Conservation (phyloP, 2,329 filamentous ascomycete genomes). For the Tetracladium maxilliforme region DNA sequence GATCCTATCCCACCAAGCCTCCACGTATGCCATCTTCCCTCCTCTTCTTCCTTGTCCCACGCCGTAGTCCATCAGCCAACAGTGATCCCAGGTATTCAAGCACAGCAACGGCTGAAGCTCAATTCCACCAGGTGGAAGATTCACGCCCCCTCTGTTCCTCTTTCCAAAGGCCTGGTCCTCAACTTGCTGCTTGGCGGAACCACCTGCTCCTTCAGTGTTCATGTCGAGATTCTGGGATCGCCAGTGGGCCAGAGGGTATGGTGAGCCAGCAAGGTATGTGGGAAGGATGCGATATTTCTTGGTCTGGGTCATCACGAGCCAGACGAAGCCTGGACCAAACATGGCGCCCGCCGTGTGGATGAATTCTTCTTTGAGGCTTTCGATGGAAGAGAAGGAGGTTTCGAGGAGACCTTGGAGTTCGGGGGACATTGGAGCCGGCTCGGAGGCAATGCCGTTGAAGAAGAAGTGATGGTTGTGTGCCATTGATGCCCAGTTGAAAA, state of each 20-base stretch:
- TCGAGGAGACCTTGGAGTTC: constrained; percentile 44
- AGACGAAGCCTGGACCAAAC: constrained; percentile 96
- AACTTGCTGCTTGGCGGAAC: constrained; percentile 9
- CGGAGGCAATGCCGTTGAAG: constrained; percentile 44
- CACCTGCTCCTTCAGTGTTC: constrained; percentile 39
- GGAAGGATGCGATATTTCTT: constrained; percentile 53
- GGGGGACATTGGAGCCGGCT: constrained; percentile 33
- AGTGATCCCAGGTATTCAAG: constrained; percentile 93
- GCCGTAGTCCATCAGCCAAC: constrained; percentile 73
- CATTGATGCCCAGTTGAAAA: constrained; percentile 96
- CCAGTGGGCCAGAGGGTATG: constrained; percentile 74
- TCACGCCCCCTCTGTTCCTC: constrained; percentile 13
- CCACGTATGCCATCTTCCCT: constrained; percentile 63
- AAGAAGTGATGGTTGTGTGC: constrained; percentile 83
- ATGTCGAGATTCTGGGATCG: constrained; percentile 52
- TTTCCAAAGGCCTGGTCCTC: constrained; percentile 11
- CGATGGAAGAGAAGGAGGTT: constrained; percentile 64
- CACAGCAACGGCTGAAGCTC: constrained; percentile 68
- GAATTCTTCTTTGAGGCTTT: constrained; percentile 70
- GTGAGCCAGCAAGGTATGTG: constrained; percentile 85
- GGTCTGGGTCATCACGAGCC: constrained; percentile 56
- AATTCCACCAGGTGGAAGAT: constrained; percentile 48
- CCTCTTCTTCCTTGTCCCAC: constrained; percentile 39
- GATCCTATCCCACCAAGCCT: constrained; percentile 76
- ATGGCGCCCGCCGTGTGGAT: constrained; percentile 70